Evolutionary conservation across 2,329 filamentous ascomycete genomes (phyloP), one percentile per base, ranked within the genome.

Genomic region (Helotiales sp.): DNA sequence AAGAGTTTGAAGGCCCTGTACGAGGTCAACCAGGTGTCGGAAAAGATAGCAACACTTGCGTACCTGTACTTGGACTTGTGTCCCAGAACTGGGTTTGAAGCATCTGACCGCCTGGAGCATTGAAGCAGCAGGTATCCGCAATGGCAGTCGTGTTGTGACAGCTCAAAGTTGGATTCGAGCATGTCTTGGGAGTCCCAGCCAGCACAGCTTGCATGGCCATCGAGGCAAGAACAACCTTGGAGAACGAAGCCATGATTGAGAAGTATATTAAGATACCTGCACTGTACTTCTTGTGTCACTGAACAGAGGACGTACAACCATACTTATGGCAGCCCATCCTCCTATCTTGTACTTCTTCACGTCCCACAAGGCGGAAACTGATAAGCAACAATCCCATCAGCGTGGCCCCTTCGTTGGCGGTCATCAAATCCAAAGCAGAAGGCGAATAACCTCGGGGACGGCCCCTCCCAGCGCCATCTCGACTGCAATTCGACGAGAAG

Each of bases 71-170:
- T 2, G 87, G 88, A 59, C 81, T 70, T 0, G 84, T 81, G 68
- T 92, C 88, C 89, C 89, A 92, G 74, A 92, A 91, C 67, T 92
- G 89, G 2, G 89, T 92, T 71, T 85, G 83, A 5, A 92, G 78
- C 44, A 92, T 74, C 62, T 89, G 83, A 9, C 89, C 89, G 7
- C 87, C 85, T 0, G 88, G 88, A 17, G 83, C 79, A 67, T 89
- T 89, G 76, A 91, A 89, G 74, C 89, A 92, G 76, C 89, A 92
- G 8, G 85, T 81, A 67, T 91, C 79, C 51, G 78, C 71, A 17
- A 82, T 79, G 7, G 74, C 73, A 2, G 84, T 84, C 5, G 80
- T 82, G 67, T 86, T 86, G 57, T 85, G 81, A 68, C 88, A 91
- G 44, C 61, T 64, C 27, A 59, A 46, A 17, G 50, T 30, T 27